Conservation (phyloP, 306 rosid genomes). For the Quercus engelmannii region DNA sequence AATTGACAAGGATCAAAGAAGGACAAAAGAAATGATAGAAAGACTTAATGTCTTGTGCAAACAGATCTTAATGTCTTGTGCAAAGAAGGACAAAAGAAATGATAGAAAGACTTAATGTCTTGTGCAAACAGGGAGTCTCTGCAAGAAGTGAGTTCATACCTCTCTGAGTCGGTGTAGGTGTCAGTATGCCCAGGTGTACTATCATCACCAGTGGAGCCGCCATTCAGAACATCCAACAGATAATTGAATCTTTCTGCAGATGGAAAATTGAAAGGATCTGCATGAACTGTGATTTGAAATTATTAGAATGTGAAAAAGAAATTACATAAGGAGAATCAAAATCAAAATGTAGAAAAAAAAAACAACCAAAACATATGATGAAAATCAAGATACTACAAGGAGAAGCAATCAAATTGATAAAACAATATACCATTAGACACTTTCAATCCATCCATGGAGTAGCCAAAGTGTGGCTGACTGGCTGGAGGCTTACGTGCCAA, state of each 20-base stretch:
- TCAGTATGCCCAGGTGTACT: constrained; percentile 19
- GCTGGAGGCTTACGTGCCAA: constrained; percentile 24
- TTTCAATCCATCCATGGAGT: constrained; percentile 35
- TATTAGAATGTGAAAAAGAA: background rate
- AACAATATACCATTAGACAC: constrained; percentile 36
- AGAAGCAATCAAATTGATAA: background rate
- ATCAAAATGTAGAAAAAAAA: background rate
- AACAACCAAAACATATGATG: background rate
- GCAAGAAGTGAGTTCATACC: constrained; percentile 33
- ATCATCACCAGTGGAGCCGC: constrained; percentile 34
- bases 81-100: background rate
- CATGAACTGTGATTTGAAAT: constrained; percentile 5
- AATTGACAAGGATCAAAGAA: too few species aligned
- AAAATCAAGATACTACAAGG: background rate
- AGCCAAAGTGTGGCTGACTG: constrained; percentile 30
- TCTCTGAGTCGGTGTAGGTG: constrained; percentile 39
- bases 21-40: background rate
- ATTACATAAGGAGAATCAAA: background rate
- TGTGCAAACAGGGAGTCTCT: too few species aligned
- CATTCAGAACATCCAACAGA: constrained; percentile 27
- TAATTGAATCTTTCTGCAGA: constrained; percentile 31
- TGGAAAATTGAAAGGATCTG: constrained; percentile 44
- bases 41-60: background rate
- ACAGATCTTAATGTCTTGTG: background rate
- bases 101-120: background rate